Conservation (phyloP, 805 yeast genomes). For the Saccharomycopsis microspora region DNA sequence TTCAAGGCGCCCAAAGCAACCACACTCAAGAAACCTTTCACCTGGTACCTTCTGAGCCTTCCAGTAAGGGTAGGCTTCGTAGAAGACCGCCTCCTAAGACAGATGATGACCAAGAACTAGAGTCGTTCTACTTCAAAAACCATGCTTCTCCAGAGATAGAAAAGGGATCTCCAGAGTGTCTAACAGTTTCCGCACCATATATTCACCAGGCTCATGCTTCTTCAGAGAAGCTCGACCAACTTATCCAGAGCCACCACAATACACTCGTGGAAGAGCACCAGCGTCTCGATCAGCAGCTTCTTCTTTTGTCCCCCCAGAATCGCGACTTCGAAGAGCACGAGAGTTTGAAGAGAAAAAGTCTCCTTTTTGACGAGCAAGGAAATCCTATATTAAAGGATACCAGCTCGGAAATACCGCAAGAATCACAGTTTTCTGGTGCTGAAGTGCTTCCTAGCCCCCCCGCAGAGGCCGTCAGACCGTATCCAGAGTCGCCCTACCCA, state of each 20-base stretch:
- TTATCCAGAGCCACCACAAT: conserved; percentile 7
- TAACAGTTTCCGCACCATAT: background rate
- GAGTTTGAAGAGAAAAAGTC: conserved; percentile 7
- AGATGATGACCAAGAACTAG: conserved; percentile 4
- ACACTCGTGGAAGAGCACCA: conserved; percentile 7
- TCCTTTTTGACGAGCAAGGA: background rate
- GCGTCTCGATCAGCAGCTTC: conserved; percentile 8
- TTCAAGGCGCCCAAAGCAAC: too few species aligned
- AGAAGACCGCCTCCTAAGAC: conserved; percentile 1
- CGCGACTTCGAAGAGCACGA: conserved; percentile 7
- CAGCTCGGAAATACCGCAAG: too few species aligned
- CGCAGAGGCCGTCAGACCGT: too few species aligned
- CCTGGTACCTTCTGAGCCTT: background rate
- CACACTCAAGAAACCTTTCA: background rate
- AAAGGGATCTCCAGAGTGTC: background rate
- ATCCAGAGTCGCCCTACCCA: too few species aligned
- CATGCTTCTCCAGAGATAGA: background rate
- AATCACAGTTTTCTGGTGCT: too few species aligned
- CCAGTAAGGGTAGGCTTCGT: background rate
- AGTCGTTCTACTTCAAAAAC: conserved; percentile 1
- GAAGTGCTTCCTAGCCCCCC: too few species aligned
- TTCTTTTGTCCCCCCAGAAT: conserved; percentile 10
- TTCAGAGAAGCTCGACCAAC: conserved; percentile 1
- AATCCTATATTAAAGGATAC: too few species aligned
- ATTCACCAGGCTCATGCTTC: conserved; percentile 2